Percentiles rank a stretch among this genome's conserved stretches.
phyloP scores from a whole-genome alignment of 331 rosid species.

The Quercus tomentella region DNA sequence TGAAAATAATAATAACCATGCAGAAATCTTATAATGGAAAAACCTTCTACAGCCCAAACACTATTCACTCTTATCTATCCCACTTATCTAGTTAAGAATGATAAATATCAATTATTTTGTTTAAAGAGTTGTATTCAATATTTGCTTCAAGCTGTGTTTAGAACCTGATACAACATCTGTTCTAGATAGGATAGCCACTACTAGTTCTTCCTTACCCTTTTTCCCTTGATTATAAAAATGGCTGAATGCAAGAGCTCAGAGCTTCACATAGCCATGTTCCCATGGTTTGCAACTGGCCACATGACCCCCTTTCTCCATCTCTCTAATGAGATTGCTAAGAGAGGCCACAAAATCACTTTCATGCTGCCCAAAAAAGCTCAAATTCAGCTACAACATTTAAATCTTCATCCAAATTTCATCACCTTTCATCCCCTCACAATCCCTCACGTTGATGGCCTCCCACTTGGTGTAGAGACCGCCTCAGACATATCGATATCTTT shows the following conservation, averaged over 20 bases:
- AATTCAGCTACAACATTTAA: constrained; percentile 23
- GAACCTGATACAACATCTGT: too few species aligned
- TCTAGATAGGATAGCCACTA: too few species aligned
- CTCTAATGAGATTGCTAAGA: constrained; percentile 43
- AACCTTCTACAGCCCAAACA: too few species aligned
- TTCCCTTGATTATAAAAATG: not conserved
- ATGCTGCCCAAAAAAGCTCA: constrained; percentile 41
- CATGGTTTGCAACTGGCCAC: constrained; percentile 58
- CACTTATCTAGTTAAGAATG: too few species aligned
- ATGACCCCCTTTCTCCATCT: constrained; percentile 51
- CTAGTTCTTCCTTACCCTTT: too few species aligned
- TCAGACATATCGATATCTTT: constrained; percentile 38
- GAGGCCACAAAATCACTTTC: constrained; percentile 36
- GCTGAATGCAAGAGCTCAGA: not conserved
- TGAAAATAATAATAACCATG: too few species aligned
- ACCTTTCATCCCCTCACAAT: constrained; percentile 27
- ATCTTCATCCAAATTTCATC: constrained; percentile 37
- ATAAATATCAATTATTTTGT: too few species aligned
- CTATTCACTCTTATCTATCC: too few species aligned
- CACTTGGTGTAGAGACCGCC: constrained; percentile 46
- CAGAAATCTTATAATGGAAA: too few species aligned
- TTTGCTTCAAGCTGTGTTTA: too few species aligned
- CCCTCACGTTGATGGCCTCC: constrained; percentile 55
- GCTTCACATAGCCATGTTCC: constrained; percentile 43
- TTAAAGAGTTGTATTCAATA: too few species aligned